Conservation (phyloP, 768 basidiomycete species). For the Amanita pseudoporphyria region DNA sequence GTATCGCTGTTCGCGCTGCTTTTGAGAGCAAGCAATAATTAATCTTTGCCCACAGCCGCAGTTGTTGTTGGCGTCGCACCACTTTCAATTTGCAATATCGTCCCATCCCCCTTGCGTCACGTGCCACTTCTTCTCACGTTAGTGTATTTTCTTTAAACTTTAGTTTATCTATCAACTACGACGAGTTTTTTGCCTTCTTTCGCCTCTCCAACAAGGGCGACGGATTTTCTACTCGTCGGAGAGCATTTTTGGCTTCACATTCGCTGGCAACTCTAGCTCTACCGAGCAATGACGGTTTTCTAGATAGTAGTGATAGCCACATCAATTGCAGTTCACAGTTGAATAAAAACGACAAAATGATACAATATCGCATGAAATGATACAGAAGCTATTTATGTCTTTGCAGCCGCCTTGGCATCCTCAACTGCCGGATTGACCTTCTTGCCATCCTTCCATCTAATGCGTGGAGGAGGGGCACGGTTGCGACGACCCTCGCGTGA, state of each 20-base stretch:
- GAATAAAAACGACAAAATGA: neutral
- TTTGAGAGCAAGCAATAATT: neutral
- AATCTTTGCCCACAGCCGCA: neutral
- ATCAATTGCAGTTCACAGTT: constrained; percentile 19
- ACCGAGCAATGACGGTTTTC: constrained; percentile 54
- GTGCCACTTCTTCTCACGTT: neutral
- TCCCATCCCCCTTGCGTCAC: constrained; percentile 1
- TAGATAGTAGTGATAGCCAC: constrained; percentile 71
- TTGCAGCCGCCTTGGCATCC: constrained; percentile 82
- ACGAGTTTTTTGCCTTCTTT: neutral
- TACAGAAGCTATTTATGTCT: constrained; percentile 29
- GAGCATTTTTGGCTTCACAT: constrained; percentile 48
- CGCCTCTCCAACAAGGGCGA: neutral
- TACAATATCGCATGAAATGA: no score
- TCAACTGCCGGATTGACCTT: constrained; percentile 94
- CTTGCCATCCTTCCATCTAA: constrained; percentile 94
- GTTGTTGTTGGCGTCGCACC: neutral
- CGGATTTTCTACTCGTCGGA: constrained; percentile 27
- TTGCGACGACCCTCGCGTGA: constrained; percentile 93
- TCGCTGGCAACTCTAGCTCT: constrained; percentile 64
- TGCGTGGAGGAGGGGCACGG: constrained; percentile 92
- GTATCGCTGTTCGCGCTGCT: neutral
- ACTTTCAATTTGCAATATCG: constrained; percentile 2
- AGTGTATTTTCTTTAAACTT: no score
- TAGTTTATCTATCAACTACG: neutral